Evolutionary conservation across 140 eudicot genomes (phyloP).

Genomic region (Eryngium alpinum): DNA sequence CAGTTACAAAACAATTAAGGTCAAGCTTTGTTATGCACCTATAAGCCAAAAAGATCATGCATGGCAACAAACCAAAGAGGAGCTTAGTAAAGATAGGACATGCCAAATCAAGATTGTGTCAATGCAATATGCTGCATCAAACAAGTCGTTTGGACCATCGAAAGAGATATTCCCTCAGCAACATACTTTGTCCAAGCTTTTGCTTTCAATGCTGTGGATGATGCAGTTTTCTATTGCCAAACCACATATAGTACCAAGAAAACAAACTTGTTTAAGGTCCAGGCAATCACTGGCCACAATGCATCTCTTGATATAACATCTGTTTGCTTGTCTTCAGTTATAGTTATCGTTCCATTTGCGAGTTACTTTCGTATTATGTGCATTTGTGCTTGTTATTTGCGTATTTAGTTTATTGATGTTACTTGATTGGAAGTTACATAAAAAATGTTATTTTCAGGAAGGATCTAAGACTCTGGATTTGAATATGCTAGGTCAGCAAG

Average conservation of each 20-base stretch:
- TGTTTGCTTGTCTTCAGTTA: slow-evolving; percentile 39
- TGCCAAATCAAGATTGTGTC: slow-evolving; percentile 36
- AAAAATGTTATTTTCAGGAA: no score
- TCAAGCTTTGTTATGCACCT: slow-evolving; percentile 43
- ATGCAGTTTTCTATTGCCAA: slow-evolving; percentile 39
- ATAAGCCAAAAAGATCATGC: slow-evolving; percentile 42
- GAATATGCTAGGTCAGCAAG: no score
- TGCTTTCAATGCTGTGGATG: slow-evolving; percentile 21
- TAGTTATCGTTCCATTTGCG: no score
- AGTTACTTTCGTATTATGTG: no score
- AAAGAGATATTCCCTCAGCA: slow-evolving; percentile 35
- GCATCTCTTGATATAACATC: slow-evolving; percentile 43
- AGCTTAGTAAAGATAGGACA: slow-evolving; percentile 41
- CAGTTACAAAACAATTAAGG: no score
- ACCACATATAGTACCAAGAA: slow-evolving; percentile 26
- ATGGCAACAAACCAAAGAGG: slow-evolving; percentile 42
- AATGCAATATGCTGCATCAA: slow-evolving; percentile 30
- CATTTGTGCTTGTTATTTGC: no score
- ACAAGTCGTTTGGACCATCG: slow-evolving; percentile 31
- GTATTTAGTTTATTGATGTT: no score
- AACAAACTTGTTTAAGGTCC: slow-evolving; percentile 27
- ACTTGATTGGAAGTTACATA: no score
- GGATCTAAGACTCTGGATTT: no score
- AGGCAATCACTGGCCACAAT: slow-evolving; percentile 40
- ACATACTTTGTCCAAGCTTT: slow-evolving; percentile 42